A percentile compares a stretch with the other conserved stretches of the same genome.
Conservation (phyloP, 78 protist species). For the Dictyostelium capitatum region DNA sequence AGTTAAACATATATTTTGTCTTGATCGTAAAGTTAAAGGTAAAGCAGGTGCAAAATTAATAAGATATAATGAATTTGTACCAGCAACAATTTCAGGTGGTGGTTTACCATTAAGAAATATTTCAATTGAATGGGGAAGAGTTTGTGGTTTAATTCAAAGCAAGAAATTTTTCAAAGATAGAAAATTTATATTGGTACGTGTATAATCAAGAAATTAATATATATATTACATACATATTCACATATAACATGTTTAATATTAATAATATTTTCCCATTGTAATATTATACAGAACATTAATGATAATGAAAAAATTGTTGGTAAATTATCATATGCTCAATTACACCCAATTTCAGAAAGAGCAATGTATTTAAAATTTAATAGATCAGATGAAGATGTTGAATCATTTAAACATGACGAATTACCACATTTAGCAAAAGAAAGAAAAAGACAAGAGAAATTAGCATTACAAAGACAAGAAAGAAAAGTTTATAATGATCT, state of each 20-base stretch:
- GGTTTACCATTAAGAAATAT: slow-evolving; percentile 59
- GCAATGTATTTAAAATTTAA: slow-evolving; percentile 45
- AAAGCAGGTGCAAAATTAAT: slow-evolving; percentile 62
- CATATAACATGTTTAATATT: too few relatives aligned
- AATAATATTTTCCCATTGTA: not conserved
- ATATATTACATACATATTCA: too few relatives aligned
- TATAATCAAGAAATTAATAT: not conserved
- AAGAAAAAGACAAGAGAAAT: not conserved
- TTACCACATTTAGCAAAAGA: slow-evolving; percentile 28
- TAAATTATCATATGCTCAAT: slow-evolving; percentile 32
- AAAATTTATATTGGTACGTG: slow-evolving; percentile 52
- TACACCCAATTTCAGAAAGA: slow-evolving; percentile 46
- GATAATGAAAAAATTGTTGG: slow-evolving; percentile 58
- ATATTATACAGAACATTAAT: slow-evolving; percentile 42
- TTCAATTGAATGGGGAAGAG: slow-evolving; percentile 65
- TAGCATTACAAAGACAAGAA: not conserved
- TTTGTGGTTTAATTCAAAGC: slow-evolving; percentile 39
- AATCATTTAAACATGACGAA: not conserved
- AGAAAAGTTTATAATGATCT: not conserved
- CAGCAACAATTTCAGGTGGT: slow-evolving; percentile 80
- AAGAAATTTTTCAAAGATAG: slow-evolving; percentile 34
- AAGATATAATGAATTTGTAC: slow-evolving; percentile 56
- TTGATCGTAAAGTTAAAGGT: slow-evolving; percentile 33
- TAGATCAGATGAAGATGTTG: slow-evolving; percentile 47
- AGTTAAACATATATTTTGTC: slow-evolving; percentile 22